Base-by-base conservation (phyloP, 495 filamentous ascomycete species). In the Thozetella sp. region DNA sequence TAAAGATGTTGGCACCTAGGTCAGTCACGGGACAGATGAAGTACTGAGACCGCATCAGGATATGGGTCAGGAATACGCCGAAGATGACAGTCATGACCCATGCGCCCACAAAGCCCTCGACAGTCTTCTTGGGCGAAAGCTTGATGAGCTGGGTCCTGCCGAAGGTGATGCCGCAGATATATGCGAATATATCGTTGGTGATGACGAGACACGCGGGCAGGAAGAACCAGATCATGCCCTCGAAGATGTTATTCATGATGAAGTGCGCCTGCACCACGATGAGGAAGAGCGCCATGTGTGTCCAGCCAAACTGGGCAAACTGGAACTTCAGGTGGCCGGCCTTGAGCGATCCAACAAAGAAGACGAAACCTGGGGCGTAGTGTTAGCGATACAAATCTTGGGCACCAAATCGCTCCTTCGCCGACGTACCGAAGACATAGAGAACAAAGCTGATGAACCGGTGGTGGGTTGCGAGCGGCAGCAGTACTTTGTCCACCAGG, bases 211-310 rank as follows among this genome's bases (percentile, higher is more conserved):
- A 89, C 2, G 92, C 93, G 1, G 96, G 96, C 50, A 99, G 81
- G 84, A 99, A 97, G 83, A 99, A 98, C 96, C 96, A 99, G 72
- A 99, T 95, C 92, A 99, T 93, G 75, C 96, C 96, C 78, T 99
- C 96, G 72, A 99, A 94, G 60, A 98, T 89, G 76, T 98, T 99
- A 81, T 99, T 98, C 90, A 99, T 97, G 74, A 99, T 92, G 70
- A 99, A 99, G 74, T 99, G 96, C 22, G 96, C 93, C 72, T 99
- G 96, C 13, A 97, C 92, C 23, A 97, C 93, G 64, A 99, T 97
- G 67, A 99, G 78, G 80, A 97, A 97, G 26, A 99, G 84, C 1
- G 96, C 96, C 92, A 99, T 97, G 73, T 99, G 96, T 2, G 95
- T 97, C 96, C 96, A 98, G 51, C 92, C 96, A 69, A 98, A 99